Evolutionary conservation across 2,329 filamentous ascomycete genomes (phyloP).

Genomic region (Rugonectria rugulosa): DNA sequence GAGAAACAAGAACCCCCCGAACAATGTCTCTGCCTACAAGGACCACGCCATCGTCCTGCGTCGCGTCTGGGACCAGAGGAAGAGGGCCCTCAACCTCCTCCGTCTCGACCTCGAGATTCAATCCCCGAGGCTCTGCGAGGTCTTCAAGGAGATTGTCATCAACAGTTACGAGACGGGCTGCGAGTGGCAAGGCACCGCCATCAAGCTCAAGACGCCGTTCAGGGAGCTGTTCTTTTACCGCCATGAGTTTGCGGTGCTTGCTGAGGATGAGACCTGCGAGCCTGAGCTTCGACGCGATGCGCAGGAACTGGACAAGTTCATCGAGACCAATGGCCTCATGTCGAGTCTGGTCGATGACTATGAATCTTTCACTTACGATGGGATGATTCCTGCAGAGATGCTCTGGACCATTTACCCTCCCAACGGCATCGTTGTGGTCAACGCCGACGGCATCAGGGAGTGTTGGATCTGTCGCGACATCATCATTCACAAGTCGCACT

Average conservation of each 20-base stretch:
- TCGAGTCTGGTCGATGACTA: slow-evolving; percentile 1
- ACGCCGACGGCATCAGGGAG: neutral
- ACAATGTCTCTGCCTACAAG: neutral
- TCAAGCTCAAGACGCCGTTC: slow-evolving; percentile 12
- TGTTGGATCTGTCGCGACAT: slow-evolving; percentile 12
- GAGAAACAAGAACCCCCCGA: neutral
- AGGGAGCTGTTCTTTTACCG: slow-evolving; percentile 12
- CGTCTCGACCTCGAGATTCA: slow-evolving; percentile 1
- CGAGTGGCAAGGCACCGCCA: neutral
- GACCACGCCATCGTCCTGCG: slow-evolving; percentile 11
- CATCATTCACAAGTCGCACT: neutral
- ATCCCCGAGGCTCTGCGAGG: slow-evolving; percentile 2
- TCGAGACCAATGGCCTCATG: slow-evolving; percentile 2
- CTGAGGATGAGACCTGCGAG: neutral
- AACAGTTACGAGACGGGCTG: neutral
- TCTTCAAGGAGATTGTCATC: neutral
- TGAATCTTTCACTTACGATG: neutral
- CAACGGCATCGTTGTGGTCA: slow-evolving; percentile 6
- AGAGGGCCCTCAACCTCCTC: neutral
- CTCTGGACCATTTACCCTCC: slow-evolving; percentile 11
- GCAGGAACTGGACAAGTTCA: neutral
- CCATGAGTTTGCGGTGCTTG: neutral
- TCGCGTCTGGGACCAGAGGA: slow-evolving; percentile 4
- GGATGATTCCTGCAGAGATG: slow-evolving; percentile 7
- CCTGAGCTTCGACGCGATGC: neutral